Base-by-base conservation (phyloP, 2,329 filamentous ascomycete genomes). In the Talaromyces sp. region DNA sequence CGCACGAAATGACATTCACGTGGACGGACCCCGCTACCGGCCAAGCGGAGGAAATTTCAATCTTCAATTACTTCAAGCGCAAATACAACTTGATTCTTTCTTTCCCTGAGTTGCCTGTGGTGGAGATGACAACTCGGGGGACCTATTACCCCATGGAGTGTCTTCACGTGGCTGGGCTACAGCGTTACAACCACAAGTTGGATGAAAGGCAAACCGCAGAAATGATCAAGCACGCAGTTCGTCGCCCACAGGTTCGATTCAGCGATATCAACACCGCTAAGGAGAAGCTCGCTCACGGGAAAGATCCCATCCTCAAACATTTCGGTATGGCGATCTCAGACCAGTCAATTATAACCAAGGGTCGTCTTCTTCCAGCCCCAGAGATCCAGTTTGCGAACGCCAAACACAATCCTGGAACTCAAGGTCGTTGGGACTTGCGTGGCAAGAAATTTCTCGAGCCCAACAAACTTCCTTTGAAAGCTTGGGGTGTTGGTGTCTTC, bases 171-270 rank as follows among this genome's bases (percentile, higher is more conserved):
- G 76, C 82, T 49, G 73, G 78, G 3, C 84, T 87, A 40, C 85
- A 88, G 74, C 83, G 84, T 2, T 88, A 86, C 71, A 80, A 78
- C 2, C 83, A 78, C 73, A 89, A 89, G 76, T 74, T 88, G 56
- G 83, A 83, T 60, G 85, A 88, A 63, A 72, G 73, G 0, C 83
- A 96, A 79, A 97, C 94, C 0, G 81, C 89, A 0, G 79, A 85
- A 5, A 99, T 99, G 95, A 97, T 99, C 81, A 94, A 91, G 76
- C 92, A 94, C 72, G 93, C 94, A 0, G 94, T 97, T 4, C 92
- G 90, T 5, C 85, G 89, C 1, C 95, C 95, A 0, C 75, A 76
- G 0, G 75, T 88, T 34, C 91, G 95, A n/a, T 85, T 87, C 69
- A 71, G 75, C 0, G 86, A 90, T 22, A 93, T 98, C 70, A 79